phyloP scores from a whole-genome alignment of 148 eudicot species.

The Mesembryanthemum crystallinum region DNA sequence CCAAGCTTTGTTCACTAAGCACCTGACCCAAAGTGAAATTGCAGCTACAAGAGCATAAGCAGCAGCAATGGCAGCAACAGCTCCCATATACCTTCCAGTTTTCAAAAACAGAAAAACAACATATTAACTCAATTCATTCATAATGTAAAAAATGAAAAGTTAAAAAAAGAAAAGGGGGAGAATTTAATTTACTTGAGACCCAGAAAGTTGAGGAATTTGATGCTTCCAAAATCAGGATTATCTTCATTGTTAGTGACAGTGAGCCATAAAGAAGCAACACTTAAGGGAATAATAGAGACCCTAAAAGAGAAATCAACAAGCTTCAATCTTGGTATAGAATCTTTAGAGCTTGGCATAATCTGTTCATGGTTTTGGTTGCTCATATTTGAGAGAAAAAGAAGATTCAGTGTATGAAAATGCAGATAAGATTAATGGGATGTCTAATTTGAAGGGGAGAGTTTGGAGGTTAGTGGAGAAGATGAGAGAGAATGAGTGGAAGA shows the following conservation, averaged over 20 bases:
- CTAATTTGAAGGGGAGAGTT: not conserved
- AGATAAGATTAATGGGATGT: not conserved
- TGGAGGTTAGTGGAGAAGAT: constrained; percentile 18
- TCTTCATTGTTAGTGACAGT: constrained; percentile 61
- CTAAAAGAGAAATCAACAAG: constrained; percentile 64
- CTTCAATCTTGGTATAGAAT: constrained; percentile 31
- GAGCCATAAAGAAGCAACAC: constrained; percentile 61
- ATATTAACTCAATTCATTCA: not conserved
- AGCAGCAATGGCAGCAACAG: constrained; percentile 57
- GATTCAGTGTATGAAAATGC: not conserved
- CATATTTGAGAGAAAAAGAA: not conserved
- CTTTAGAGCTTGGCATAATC: constrained; percentile 10
- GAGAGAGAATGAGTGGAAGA: not conserved
- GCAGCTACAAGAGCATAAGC: constrained; percentile 69
- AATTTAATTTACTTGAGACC: constrained; percentile 58
- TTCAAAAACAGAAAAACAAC: not conserved
- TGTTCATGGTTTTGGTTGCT: constrained; percentile 14
- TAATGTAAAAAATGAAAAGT: not conserved
- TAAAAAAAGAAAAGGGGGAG: not conserved
- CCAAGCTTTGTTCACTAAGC: constrained; percentile 49
- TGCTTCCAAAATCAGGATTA: constrained; percentile 55
- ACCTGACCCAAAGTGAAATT: constrained; percentile 55
- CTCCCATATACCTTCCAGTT: constrained; percentile 61
- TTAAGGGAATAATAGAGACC: constrained; percentile 58
- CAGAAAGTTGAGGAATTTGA: constrained; percentile 49